These are phyloP conservation scores for Tylopilus felleus DNA, from an alignment of 768 basidiomycete species.

Conservation along the genomic window DNA sequence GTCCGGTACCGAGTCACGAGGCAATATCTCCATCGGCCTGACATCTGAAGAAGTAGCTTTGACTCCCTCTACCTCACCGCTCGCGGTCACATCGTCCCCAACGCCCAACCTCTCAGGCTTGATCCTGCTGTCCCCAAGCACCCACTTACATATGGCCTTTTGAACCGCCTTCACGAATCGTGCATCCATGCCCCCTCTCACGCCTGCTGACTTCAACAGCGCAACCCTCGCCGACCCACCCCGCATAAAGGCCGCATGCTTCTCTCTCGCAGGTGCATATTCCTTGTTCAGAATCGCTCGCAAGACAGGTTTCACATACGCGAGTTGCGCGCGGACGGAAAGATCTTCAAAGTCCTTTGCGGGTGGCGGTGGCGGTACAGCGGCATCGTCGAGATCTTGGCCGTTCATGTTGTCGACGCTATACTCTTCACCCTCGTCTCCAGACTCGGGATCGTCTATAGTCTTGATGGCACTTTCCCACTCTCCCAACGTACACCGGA, in stretches of 20 bases:
- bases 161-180: slow-evolving; percentile 39
- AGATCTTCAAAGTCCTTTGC: slow-evolving; percentile 50
- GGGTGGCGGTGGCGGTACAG: slow-evolving; percentile 37
- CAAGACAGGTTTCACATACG: slow-evolving; percentile 62
- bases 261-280: slow-evolving; percentile 50
- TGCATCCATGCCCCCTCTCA: slow-evolving; percentile 37
- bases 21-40: neutral
- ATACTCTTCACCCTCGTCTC: slow-evolving; percentile 25
- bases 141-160: slow-evolving; percentile 27
- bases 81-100: neutral
- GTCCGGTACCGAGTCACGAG: slow-evolving; percentile 1
- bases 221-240: slow-evolving; percentile 48
- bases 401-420: slow-evolving; percentile 34
- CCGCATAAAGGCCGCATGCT: slow-evolving; percentile 54
- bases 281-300: slow-evolving; percentile 52
- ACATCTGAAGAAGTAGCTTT: neutral
- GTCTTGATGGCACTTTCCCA: slow-evolving; percentile 45
- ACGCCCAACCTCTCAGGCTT: slow-evolving; percentile 9
- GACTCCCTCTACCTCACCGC: neutral
- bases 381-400: slow-evolving; percentile 13
- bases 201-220: slow-evolving; percentile 30
- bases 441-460: slow-evolving; percentile 28
- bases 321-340: slow-evolving; percentile 55
- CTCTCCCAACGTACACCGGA: slow-evolving; percentile 57
- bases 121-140: slow-evolving; percentile 18